A percentile compares a stretch with the other conserved stretches of the same genome.
Evolutionary conservation across 768 basidiomycete species (phyloP).

Genomic region (Lentinula sp.): DNA sequence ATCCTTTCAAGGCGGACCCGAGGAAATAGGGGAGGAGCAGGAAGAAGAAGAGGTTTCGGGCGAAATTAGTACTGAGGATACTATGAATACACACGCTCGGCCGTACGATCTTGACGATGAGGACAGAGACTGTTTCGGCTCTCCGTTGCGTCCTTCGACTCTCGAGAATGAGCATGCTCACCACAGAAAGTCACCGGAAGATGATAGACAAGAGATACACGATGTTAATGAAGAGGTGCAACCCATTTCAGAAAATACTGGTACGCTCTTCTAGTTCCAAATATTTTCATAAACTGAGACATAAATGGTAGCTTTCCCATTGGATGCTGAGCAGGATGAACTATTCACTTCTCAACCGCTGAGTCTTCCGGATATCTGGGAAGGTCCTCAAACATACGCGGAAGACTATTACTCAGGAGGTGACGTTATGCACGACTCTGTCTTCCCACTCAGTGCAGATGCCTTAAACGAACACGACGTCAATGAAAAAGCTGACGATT

Average conservation of each 20-base stretch:
- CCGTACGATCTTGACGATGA: background rate
- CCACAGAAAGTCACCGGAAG: background rate
- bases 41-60: background rate
- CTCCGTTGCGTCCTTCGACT: background rate
- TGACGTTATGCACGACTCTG: constrained; percentile 18
- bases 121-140: background rate
- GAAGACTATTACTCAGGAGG: constrained; percentile 42
- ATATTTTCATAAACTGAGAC: background rate
- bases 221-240: constrained; percentile 5
- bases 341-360: constrained; percentile 9
- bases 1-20: background rate
- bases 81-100: background rate
- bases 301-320: constrained; percentile 9
- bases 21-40: background rate
- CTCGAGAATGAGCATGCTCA: background rate
- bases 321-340: background rate
- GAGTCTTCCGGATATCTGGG: constrained; percentile 34
- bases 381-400: constrained; percentile 29
- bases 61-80: background rate
- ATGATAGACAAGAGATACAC: background rate
- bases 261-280: background rate
- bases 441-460: constrained; percentile 16
- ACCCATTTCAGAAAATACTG: constrained; percentile 4
- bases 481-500: constrained; percentile 11
- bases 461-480: constrained; percentile 20